Evolutionary conservation across 225 moss, liverwort and hornwort genomes (phyloP), one percentile per base, ranked within the genome.

Genomic region (Physcomitrium patens): DNA sequence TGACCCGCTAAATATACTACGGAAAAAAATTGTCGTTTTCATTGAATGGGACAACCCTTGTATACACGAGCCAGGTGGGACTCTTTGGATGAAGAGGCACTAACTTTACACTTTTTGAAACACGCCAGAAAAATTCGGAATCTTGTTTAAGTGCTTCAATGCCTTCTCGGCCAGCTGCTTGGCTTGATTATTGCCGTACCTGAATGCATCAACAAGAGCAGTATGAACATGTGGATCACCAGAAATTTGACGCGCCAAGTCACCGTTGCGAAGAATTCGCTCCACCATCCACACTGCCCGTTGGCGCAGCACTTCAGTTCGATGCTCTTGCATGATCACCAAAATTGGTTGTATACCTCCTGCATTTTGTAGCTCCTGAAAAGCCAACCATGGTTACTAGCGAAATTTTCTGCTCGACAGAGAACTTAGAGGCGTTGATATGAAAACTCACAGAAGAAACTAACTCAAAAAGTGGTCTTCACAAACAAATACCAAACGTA

Each of bases 201-300:
- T 77, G 64, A 90, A 90, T 15, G 90, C 87, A 63, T 90, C 90
- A 45, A 90, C 87, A 14, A 90, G 76, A n/a, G 90, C 84, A 1
- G 90, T 87, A 9, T 79, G 72, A 27, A 90, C 90, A 44, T 80
- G 87, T 0, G 87, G 76, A 26, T 90, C 85, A 14, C 72, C 78
- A 13, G 90, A 80, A 54, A 90, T 77, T 63, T 82, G 59, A 28
- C 83, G 80, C 57, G 90, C 90, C 65, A 90, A 53, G 22, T 87
- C 90, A 1, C 82, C 76, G 28, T 87, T 87, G 45, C 87, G 84
- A 18, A 90, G 79, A 13, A 90, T 82, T n/a, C 90, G 84, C 79
- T 90, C 90, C 67, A 90, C 87, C 90, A 85, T 87, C 87, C 87
- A 87, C 65, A 90, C 87, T 20, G 90, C 82, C 37, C 71, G 73